phyloP scores from a whole-genome alignment of 257 asterid genomes.

The Solanum medicagineum region DNA sequence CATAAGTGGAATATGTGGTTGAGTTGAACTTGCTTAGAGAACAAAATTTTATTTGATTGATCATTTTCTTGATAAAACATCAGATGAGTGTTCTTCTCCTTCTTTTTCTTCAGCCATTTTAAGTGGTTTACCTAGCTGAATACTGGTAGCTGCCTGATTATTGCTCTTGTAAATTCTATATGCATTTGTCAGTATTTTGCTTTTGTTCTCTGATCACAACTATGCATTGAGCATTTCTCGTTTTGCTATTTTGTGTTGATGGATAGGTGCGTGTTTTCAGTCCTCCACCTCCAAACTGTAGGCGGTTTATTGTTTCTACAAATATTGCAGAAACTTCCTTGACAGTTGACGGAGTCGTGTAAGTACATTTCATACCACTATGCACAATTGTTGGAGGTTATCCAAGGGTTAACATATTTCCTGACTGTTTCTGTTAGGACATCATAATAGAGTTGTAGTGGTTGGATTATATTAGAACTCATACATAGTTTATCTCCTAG shows the following conservation, averaged over 20 bases:
- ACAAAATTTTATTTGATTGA: neutral
- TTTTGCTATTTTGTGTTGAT: neutral
- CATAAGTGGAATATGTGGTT: neutral
- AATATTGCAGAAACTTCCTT: slow-evolving; percentile 97
- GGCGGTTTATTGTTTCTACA: slow-evolving; percentile 87
- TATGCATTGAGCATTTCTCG: neutral
- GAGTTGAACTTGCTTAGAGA: neutral
- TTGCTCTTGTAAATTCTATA: neutral
- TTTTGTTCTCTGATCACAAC: neutral
- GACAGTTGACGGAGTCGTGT: slow-evolving; percentile 99
- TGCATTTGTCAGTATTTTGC: neutral
- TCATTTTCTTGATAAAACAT: neutral
- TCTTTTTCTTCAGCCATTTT: neutral
- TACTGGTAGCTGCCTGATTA: neutral
- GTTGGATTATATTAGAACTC: no score
- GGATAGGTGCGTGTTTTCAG: slow-evolving; percentile 75
- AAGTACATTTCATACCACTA: slow-evolving; percentile 14
- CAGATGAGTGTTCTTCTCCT: neutral
- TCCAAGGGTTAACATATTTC: neutral
- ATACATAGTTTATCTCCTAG: no score
- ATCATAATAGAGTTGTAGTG: no score
- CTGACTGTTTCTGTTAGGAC: no score
- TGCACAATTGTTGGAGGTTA: neutral
- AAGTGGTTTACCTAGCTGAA: neutral
- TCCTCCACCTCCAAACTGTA: slow-evolving; percentile 80